phyloP scores from a whole-genome alignment of 331 rosid species.

The Malus hybrid region DNA sequence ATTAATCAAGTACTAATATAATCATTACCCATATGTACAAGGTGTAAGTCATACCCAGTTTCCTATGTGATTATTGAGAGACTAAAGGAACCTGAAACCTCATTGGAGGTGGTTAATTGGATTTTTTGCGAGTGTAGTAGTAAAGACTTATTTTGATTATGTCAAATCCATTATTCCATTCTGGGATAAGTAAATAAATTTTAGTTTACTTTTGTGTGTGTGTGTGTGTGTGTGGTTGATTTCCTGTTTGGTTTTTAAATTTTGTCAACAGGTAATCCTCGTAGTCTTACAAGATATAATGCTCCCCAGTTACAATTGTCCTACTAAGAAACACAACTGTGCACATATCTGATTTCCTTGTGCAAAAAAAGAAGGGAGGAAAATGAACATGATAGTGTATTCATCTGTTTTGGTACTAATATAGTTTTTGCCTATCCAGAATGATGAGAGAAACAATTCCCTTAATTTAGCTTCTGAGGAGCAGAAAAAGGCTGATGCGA shows the following conservation, averaged over 20 bases:
- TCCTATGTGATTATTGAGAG: neutral
- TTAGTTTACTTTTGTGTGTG: neutral
- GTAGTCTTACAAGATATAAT: neutral
- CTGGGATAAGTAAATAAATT: neutral
- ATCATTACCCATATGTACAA: neutral
- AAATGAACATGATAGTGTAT: neutral
- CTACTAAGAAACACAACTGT: neutral
- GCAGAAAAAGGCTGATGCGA: conserved; percentile 68
- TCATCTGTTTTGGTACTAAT: conserved; percentile 23
- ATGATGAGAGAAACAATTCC: conserved; percentile 63
- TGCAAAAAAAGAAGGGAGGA: too few relatives aligned
- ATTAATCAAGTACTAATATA: neutral
- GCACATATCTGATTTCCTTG: neutral
- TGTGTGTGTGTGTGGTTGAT: neutral
- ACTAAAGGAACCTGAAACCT: neutral
- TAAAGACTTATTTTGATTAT: neutral
- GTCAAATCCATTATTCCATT: neutral
- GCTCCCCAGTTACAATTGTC: neutral
- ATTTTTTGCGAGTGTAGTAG: neutral
- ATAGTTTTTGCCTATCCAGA: conserved; percentile 37
- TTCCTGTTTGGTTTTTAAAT: neutral
- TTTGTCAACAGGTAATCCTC: neutral
- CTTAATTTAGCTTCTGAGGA: conserved; percentile 74
- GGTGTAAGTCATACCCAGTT: neutral
- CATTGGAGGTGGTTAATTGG: neutral